phyloP scores from a whole-genome alignment of 768 basidiomycete genomes.

The Rubroboletus pulcherrimus region DNA sequence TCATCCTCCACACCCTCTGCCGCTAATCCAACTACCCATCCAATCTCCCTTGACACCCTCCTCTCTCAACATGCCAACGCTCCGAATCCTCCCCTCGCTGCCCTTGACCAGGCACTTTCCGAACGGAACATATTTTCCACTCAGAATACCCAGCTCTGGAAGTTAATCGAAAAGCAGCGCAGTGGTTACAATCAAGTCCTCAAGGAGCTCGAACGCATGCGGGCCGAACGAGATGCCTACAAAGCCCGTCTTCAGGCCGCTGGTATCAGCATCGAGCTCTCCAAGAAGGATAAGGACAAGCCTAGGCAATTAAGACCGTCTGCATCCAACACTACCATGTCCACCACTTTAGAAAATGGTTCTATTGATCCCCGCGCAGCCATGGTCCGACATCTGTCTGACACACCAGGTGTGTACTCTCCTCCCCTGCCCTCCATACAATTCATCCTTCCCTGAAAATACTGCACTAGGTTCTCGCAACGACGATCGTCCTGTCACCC shows the following conservation, averaged over 20 bases:
- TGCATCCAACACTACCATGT: slow-evolving; percentile 22
- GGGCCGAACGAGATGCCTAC: slow-evolving; percentile 72
- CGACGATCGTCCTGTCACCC: slow-evolving; percentile 22
- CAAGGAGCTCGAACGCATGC: slow-evolving; percentile 82
- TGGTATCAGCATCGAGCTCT: slow-evolving; percentile 38
- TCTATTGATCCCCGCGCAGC: slow-evolving; percentile 25
- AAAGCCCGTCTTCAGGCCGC: slow-evolving; percentile 32
- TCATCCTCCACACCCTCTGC: slow-evolving; percentile 30
- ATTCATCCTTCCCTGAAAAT: background rate
- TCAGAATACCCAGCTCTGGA: slow-evolving; percentile 93
- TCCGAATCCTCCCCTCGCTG: slow-evolving; percentile 50
- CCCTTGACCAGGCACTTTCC: slow-evolving; percentile 71
- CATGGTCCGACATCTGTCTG: slow-evolving; percentile 28
- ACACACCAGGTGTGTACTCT: slow-evolving; percentile 31
- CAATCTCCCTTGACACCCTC: slow-evolving; percentile 50
- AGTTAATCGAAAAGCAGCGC: slow-evolving; percentile 89
- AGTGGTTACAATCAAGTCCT: slow-evolving; percentile 73
- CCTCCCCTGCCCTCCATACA: background rate
- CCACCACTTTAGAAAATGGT: slow-evolving; percentile 13
- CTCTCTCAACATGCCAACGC: slow-evolving; percentile 51
- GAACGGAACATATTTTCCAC: slow-evolving; percentile 78
- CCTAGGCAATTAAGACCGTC: slow-evolving; percentile 18
- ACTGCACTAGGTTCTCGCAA: slow-evolving; percentile 6
- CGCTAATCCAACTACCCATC: slow-evolving; percentile 22
- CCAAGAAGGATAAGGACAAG: slow-evolving; percentile 29